Evolutionary conservation across 371 early-diverging fungal species (phyloP).

Genomic region (Funneliformis caledonium): DNA sequence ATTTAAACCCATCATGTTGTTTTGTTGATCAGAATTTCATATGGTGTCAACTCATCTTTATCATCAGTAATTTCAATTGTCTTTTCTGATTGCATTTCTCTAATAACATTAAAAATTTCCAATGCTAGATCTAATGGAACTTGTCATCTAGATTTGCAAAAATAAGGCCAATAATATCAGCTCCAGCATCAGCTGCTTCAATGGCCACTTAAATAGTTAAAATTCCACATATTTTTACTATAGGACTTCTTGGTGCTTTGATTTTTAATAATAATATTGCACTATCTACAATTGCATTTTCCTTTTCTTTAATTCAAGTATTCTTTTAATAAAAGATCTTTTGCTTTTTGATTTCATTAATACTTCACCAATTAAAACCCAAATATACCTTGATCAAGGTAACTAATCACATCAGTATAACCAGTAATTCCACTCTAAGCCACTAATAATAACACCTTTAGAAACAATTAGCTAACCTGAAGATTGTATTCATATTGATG

Average conservation of each 20-base stretch:
- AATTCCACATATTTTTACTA: conserved; percentile 94
- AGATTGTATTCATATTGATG: conserved; percentile 89
- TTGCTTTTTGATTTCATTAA: conserved; percentile 88
- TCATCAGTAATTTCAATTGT: conserved; percentile 21
- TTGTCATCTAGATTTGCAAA: conserved; percentile 77
- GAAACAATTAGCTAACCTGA: conserved; percentile 76
- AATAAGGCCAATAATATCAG: conserved; percentile 90
- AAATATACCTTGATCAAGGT: conserved; percentile 72
- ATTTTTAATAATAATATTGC: neutral
- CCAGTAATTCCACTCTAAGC: conserved; percentile 90
- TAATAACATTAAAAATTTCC: conserved; percentile 69
- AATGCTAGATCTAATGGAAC: conserved; percentile 65
- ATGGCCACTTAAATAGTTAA: conserved; percentile 80
- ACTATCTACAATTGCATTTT: neutral
- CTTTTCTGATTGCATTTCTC: conserved; percentile 41
- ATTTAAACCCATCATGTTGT: conserved; percentile 63
- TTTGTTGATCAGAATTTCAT: conserved; percentile 30
- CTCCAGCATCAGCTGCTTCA: conserved; percentile 78
- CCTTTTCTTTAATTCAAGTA: conserved; percentile 54
- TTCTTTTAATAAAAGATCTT: conserved; percentile 70
- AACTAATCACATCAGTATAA: conserved; percentile 84
- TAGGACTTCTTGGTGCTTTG: conserved; percentile 38
- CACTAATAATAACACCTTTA: conserved; percentile 68
- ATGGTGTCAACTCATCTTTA: neutral
- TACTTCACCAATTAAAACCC: conserved; percentile 95